Conservation (phyloP, 257 asterid genomes). For the Petunia axillaris region DNA sequence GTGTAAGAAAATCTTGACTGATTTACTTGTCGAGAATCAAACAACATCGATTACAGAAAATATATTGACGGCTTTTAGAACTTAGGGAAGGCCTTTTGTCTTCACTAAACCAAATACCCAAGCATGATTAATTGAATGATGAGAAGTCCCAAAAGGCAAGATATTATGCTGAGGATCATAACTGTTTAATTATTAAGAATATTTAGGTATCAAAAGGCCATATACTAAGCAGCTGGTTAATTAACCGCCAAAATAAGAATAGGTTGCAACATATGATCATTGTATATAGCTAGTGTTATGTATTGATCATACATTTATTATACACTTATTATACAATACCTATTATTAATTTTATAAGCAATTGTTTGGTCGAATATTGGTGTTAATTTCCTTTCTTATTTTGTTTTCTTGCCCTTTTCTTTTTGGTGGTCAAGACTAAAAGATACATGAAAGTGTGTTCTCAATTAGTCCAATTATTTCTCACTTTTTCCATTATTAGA, state of each 20-base stretch:
- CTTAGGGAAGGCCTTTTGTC: not conserved
- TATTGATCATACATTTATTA: too few relatives aligned
- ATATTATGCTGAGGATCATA: not conserved
- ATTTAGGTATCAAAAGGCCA: not conserved
- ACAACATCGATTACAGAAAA: conserved; percentile 15
- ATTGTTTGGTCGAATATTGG: too few relatives aligned
- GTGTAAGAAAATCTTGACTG: conserved; percentile 8
- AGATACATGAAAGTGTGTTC: not conserved
- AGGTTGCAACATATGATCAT: too few relatives aligned
- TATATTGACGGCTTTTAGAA: conserved; percentile 9
- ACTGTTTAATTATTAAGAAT: not conserved
- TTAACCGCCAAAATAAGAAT: too few relatives aligned
- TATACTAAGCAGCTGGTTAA: too few relatives aligned
- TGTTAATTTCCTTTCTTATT: not conserved
- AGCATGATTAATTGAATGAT: conserved; percentile 19
- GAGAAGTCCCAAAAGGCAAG: not conserved
- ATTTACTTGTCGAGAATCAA: conserved; percentile 24
- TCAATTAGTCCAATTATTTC: conserved; percentile 22
- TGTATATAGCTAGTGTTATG: too few relatives aligned
- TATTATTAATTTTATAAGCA: too few relatives aligned
- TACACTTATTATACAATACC: too few relatives aligned
- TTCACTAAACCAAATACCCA: not conserved
- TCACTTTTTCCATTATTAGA: conserved; percentile 19
- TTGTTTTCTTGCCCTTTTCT: not conserved
- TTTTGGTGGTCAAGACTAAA: conserved; percentile 1